Evolutionary conservation across 2,329 filamentous ascomycete species (phyloP), one percentile per base, ranked within the genome.

Genomic region (Xylaria sp.): DNA sequence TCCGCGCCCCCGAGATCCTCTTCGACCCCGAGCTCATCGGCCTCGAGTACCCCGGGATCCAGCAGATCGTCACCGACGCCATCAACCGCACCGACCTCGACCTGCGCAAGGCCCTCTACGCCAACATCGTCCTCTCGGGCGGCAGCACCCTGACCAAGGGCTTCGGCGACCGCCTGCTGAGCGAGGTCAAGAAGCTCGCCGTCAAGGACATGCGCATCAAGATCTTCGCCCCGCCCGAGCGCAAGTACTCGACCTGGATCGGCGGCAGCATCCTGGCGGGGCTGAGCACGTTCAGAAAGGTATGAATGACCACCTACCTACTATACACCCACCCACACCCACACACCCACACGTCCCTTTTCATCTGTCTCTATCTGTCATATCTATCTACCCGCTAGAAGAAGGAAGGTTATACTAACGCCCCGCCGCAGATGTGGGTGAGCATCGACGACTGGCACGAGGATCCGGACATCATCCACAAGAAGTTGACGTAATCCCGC

Each of bases 201-300:
- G 92, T 97, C 65, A 97, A 97, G 80, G 94, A 99, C 72, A 99
- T 97, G 93, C 87, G 92, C 68, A 97, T 99, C 78, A 96, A 97
- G 81, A 99, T 99, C 70, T 96, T 96, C 77, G 94, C 94, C 49
- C 94, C 94, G 50, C 93, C 94, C 5, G 94, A 99, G 80, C 84
- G 94, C 63, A 96, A 97, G 76, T 99, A 97, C 78, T 97, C 92
- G 59, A 99, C 94, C 26, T 99, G 94, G 94, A 97, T 97, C 65
- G 94, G 94, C 61, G 94, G 94, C 51, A 97, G 94, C 73, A 99
- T 99, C 75, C 79, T 99, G 63, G 94, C 94, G 29, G 93, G 94
- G 6, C 76, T 99, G 74, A 97, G 93, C 78, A 99, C 94, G 50
- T 99, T 99, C 78, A 88, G 93, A 79, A 99, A 97, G 89, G 92